Evolutionary conservation across 1,139 yeast genomes (phyloP).

Genomic region (Hyphopichia fennica): DNA sequence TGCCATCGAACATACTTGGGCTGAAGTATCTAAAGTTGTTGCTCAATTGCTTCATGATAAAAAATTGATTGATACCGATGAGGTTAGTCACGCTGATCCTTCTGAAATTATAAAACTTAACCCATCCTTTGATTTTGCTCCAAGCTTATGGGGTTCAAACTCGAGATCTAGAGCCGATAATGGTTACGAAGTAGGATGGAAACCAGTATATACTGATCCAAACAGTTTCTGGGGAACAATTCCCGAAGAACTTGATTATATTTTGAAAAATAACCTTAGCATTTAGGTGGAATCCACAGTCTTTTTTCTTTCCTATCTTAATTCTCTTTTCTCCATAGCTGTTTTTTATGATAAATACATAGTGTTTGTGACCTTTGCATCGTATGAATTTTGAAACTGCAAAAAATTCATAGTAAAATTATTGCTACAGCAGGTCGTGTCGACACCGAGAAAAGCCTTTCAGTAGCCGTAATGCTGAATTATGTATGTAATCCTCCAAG

Average conservation of each 20-base stretch:
- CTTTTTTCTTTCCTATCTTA: too few relatives aligned
- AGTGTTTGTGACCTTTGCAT: too few relatives aligned
- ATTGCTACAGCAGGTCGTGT: too few relatives aligned
- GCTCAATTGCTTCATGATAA: conserved; percentile 16
- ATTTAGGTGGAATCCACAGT: too few relatives aligned
- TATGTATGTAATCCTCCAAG: too few relatives aligned
- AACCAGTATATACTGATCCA: conserved; percentile 15
- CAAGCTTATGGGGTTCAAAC: conserved; percentile 30
- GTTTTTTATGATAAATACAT: too few relatives aligned
- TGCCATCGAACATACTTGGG: conserved; percentile 31
- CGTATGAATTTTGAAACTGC: too few relatives aligned
- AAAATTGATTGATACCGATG: conserved; percentile 14
- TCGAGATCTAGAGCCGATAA: conserved; percentile 31
- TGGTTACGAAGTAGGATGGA: conserved; percentile 24
- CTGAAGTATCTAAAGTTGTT: conserved; percentile 25
- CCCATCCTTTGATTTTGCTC: conserved; percentile 16
- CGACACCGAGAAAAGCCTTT: too few relatives aligned
- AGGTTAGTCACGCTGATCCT: conserved; percentile 17
- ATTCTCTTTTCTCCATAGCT: too few relatives aligned
- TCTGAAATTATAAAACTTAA: conserved; percentile 11
- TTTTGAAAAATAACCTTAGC: conserved; percentile 3
- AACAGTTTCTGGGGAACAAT: conserved; percentile 18
- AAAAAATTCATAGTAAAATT: too few relatives aligned
- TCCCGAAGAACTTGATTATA: conserved; percentile 16
- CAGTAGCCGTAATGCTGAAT: too few relatives aligned